Conservation (phyloP, 2,329 filamentous ascomycete species). For the Penicillium vulpinum region DNA sequence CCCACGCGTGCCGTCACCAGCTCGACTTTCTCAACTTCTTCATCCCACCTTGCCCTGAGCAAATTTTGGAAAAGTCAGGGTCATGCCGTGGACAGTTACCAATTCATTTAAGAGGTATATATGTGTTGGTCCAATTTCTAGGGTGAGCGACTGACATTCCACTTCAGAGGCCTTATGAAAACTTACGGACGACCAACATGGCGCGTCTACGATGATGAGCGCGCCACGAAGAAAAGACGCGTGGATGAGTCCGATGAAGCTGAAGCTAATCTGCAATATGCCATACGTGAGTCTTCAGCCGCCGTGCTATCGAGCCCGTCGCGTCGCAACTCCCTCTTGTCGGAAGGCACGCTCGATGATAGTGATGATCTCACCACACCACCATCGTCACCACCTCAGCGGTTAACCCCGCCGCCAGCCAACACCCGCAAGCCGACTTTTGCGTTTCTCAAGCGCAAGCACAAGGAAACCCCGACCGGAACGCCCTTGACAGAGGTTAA, state of each 20-base stretch:
- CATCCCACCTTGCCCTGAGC: slow-evolving; percentile 5
- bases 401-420: slow-evolving; percentile 43
- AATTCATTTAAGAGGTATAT: slow-evolving; percentile 53
- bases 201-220: slow-evolving; percentile 50
- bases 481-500: slow-evolving; percentile 49
- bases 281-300: slow-evolving; percentile 50
- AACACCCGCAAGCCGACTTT: slow-evolving; percentile 53
- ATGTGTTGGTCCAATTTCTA: background rate
- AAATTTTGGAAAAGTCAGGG: slow-evolving; percentile 23
- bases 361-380: slow-evolving; percentile 48
- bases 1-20: slow-evolving; percentile 28
- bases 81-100: slow-evolving; percentile 53
- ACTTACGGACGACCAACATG: slow-evolving; percentile 51
- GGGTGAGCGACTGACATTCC: background rate
- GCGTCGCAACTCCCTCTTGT: slow-evolving; percentile 49
- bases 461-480: slow-evolving; percentile 32
- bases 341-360: slow-evolving; percentile 45
- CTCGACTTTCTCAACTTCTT: slow-evolving; percentile 6
- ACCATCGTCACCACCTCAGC: slow-evolving; percentile 54
- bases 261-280: slow-evolving; percentile 49
- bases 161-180: slow-evolving; percentile 49
- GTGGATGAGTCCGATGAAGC: slow-evolving; percentile 45
- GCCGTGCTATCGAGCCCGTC: slow-evolving; percentile 49
- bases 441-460: slow-evolving; percentile 51
- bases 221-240: slow-evolving; percentile 49